Evolutionary conservation across 2,329 filamentous ascomycete genomes (phyloP), one percentile per base, ranked within the genome.

Genomic region (Fusarium sp.): DNA sequence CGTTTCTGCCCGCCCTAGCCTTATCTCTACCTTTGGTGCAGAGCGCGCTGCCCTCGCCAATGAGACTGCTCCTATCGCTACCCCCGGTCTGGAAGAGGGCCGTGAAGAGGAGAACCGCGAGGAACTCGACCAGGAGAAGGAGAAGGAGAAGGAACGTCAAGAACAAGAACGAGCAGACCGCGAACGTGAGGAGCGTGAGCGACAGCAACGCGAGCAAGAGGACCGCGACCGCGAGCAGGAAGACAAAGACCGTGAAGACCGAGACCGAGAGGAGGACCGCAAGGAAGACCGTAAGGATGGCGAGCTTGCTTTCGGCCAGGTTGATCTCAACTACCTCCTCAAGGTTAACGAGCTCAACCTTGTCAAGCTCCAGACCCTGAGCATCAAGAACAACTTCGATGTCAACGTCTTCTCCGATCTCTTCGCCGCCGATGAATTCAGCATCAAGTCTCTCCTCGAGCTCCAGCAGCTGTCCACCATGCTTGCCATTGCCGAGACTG

Each of bases 281-380:
- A 53, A 53, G 14, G 78, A 82, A 58, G 46, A 23, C 25, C 37
- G 34, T n/a, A 53, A 53, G 14, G 78, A 82, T 60, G 80, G 85
- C 72, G 76, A 78, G 65, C 79, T 85, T 73, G 72, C 72, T 59
- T 82, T 84, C 76, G 71, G 77, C 68, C 72, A 77, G 63, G 68
- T 82, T 43, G 81, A 83, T 72, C 73, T 82, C 64, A 80, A 82
- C 79, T 83, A 86, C 76, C 80, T 82, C 59, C 81, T 85, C 69
- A 78, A 79, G 65, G 72, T 86, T 79, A 84, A 85, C 80, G 70
- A 78, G 20, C 77, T 87, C 63, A 75, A 83, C 65, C 79, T 86
- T 46, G 77, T 78, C 70, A 78, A 82, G 55, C 80, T 86, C 60
- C 74, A 80, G 75, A 66, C 61, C 50, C 72, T 78, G 14, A 80